Evolutionary conservation across 208 protist genomes (phyloP).

Genomic region (Crithidia brevicula): DNA sequence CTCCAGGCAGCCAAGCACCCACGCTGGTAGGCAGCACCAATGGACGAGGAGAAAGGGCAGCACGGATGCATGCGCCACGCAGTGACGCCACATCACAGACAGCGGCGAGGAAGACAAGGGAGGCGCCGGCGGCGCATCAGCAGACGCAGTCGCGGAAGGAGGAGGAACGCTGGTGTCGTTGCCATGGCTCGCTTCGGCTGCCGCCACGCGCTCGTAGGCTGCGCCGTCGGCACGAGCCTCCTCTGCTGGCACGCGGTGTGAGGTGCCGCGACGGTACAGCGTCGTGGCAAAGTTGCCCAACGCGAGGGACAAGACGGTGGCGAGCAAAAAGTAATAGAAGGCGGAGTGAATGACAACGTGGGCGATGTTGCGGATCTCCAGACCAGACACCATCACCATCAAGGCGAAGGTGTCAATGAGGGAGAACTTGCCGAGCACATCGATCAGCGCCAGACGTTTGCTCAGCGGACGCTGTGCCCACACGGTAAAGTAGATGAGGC

Average conservation of each 20-base stretch:
- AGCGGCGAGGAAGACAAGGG: neutral
- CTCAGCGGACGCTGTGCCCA: slow-evolving; percentile 53
- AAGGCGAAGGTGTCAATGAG: slow-evolving; percentile 94
- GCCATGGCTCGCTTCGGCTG: too few relatives aligned
- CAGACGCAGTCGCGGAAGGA: neutral
- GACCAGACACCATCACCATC: slow-evolving; percentile 91
- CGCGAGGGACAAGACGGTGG: slow-evolving; percentile 56
- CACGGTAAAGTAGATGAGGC: slow-evolving; percentile 61
- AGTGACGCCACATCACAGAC: neutral
- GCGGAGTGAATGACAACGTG: slow-evolving; percentile 40
- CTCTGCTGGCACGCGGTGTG: neutral
- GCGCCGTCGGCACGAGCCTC: neutral
- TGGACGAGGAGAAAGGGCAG: slow-evolving; percentile 16
- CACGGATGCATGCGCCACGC: neutral
- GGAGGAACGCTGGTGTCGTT: neutral
- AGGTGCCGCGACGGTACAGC: slow-evolving; percentile 56
- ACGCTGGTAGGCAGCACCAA: slow-evolving; percentile 41
- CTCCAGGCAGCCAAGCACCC: slow-evolving; percentile 36
- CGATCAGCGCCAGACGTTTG: slow-evolving; percentile 70
- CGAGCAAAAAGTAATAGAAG: slow-evolving; percentile 70
- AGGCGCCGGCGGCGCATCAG: neutral
- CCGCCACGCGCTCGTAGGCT: neutral
- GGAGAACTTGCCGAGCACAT: slow-evolving; percentile 94
- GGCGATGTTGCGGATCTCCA: slow-evolving; percentile 57
- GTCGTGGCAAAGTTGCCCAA: slow-evolving; percentile 72